Base-by-base conservation (phyloP, 352 stramenopile species). In the Sclerospora graminicola region DNA sequence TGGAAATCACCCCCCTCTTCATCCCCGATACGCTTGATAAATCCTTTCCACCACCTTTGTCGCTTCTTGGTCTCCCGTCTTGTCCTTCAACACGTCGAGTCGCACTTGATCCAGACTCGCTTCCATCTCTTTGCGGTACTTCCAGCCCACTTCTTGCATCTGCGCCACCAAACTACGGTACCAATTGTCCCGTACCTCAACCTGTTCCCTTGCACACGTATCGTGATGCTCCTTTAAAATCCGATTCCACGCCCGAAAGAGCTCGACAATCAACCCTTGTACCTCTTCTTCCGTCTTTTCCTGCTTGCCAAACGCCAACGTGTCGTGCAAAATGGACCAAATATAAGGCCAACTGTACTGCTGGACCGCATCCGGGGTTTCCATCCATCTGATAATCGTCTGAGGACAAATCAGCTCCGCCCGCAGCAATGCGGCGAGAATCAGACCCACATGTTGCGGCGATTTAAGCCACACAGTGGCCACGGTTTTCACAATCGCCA, bases 291-390 rank as follows among this genome's bases (percentile, higher is more conserved):
- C 21, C 4, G 4, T 3, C 38, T 80, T 77, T 16, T 48, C 46
- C 8, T 63, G 56, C 39, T 78, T 59, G 23, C 84, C 44, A 20
- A 82, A 82, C 18, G 53, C 60, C 19, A 91, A 32, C 16, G 80
- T 85, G 29, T 85, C 75, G 41, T 84, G 62, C 26, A 88, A 41
- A 33, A 92, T 88, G 4, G 69, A 71, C 80, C 80, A 92, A 34
- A 92, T 73, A 47, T 92, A 92, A 26, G 78, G 80, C 80, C 80
- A 92, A 57, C 80, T 89, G 58, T 89, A 92, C 48, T 92, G 80
- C 61, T 89, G 80, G 14, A 89, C 67, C 4, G 76, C 75, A 35
- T 92, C 80, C 4, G 73, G 42, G 7, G 72, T 87, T 55, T 89
- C 87, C 15, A 89, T 63, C 80, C 80, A 92, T 48, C 69, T 73